phyloP scores from a whole-genome alignment of 1,284 basidiomycete genomes.

The Fomitopsis pinicola region DNA sequence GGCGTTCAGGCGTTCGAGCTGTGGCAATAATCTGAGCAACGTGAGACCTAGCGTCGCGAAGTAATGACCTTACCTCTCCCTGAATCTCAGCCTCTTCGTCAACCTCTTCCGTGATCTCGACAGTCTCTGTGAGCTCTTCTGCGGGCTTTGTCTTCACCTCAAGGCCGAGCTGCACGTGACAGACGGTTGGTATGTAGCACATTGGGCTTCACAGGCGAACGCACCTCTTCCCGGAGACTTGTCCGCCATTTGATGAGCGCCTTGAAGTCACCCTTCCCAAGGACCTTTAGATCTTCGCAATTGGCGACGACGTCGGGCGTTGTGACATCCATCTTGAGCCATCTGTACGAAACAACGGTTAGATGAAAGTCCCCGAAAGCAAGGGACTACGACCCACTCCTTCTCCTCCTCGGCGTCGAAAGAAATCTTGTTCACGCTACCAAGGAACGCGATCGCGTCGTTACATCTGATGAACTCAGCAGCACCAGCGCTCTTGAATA shows the following conservation, averaged over 20 bases:
- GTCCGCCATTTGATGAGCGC: slow-evolving; percentile 88
- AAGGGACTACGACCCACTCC: slow-evolving; percentile 41
- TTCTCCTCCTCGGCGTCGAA: slow-evolving; percentile 87
- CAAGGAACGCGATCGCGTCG: slow-evolving; percentile 82
- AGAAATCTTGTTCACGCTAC: slow-evolving; percentile 79
- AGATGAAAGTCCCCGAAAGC: background rate
- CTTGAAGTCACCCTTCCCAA: slow-evolving; percentile 98
- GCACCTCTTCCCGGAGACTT: slow-evolving; percentile 78
- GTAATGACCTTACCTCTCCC: slow-evolving; percentile 60
- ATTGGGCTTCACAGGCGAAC: slow-evolving; percentile 6
- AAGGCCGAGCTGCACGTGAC: slow-evolving; percentile 45
- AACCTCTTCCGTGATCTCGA: slow-evolving; percentile 70
- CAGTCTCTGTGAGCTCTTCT: slow-evolving; percentile 74
- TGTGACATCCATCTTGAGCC: slow-evolving; percentile 71
- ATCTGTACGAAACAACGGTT: slow-evolving; percentile 35
- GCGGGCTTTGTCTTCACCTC: slow-evolving; percentile 72
- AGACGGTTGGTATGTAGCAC: too few relatives aligned
- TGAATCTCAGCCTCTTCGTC: slow-evolving; percentile 89
- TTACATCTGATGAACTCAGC: slow-evolving; percentile 69
- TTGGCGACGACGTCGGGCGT: slow-evolving; percentile 80
- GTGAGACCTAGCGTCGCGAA: background rate
- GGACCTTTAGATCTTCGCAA: slow-evolving; percentile 91
- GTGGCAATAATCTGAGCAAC: background rate
- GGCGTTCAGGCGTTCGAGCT: slow-evolving; percentile 84
- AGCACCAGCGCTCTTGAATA: slow-evolving; percentile 77